These are phyloP conservation scores for Fusarium sp. DNA, from an alignment of 2,329 filamentous ascomycete genomes.

Conservation along the genomic window DNA sequence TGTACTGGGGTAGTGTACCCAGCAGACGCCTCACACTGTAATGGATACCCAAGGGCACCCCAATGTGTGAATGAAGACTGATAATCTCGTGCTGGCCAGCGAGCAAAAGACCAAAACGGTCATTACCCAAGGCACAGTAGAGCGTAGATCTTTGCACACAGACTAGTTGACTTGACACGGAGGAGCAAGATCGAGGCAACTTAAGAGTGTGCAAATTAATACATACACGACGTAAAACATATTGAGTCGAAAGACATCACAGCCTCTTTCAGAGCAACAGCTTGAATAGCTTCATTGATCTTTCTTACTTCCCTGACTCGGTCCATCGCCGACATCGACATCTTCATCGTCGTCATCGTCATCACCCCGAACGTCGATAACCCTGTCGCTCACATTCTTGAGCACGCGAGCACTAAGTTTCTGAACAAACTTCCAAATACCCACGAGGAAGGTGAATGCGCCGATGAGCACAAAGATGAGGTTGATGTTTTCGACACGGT, in stretches of 20 bases:
- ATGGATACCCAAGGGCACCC: constrained; percentile 44
- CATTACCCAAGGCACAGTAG: constrained; percentile 53
- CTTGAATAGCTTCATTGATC: constrained; percentile 40
- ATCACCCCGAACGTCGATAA: constrained; percentile 79
- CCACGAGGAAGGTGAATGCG: constrained; percentile 81
- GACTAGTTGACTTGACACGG: constrained; percentile 95
- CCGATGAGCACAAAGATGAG: constrained; percentile 83
- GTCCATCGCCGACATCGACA: constrained; percentile 44
- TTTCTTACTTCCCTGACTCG: constrained; percentile 54
- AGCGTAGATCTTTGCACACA: constrained; percentile 84
- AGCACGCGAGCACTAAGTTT: constrained; percentile 77
- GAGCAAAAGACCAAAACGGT: constrained; percentile 61
- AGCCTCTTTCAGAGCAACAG: neutral
- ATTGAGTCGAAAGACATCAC: neutral
- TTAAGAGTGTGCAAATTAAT: constrained; percentile 86
- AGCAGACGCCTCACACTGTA: constrained; percentile 49
- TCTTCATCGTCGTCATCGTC: constrained; percentile 65
- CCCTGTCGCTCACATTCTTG: constrained; percentile 78
- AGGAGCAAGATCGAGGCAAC: constrained; percentile 81
- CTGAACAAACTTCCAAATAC: constrained; percentile 83
- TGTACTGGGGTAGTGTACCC: constrained; percentile 50
- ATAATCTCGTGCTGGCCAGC: constrained; percentile 46
- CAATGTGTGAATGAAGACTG: constrained; percentile 40
- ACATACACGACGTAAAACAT: constrained; percentile 10
- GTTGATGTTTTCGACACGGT: constrained; percentile 80